Conservation (phyloP, 768 basidiomycete genomes). For the Russula foetens region DNA sequence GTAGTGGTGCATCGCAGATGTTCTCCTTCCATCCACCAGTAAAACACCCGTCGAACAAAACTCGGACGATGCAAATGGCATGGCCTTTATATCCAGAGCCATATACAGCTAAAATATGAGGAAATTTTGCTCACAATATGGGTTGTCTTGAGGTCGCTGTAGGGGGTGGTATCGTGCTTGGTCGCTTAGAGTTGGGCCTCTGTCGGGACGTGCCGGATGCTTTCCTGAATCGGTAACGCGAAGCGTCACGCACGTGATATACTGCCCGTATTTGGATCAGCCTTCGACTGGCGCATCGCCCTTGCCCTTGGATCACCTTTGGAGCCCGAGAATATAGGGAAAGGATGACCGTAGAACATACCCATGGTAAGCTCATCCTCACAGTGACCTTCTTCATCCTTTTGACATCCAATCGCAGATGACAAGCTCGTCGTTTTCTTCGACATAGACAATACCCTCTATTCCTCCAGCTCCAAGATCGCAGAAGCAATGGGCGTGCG, state of each 20-base stretch:
- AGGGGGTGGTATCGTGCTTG: constrained; percentile 22
- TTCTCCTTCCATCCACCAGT: constrained; percentile 29
- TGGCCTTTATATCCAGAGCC: neutral
- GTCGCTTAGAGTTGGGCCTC: constrained; percentile 13
- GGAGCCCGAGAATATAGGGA: too few species aligned
- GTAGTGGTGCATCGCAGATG: constrained; percentile 29
- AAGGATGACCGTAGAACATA: constrained; percentile 10
- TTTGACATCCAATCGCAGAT: constrained; percentile 31
- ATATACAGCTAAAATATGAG: constrained; percentile 9
- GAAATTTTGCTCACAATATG: constrained; percentile 33
- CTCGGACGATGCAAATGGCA: neutral
- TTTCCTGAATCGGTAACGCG: neutral
- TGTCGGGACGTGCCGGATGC: constrained; percentile 11
- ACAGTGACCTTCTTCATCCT: neutral
- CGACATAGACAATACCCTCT: constrained; percentile 86
- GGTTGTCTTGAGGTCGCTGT: constrained; percentile 37
- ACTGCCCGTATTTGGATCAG: too few species aligned
- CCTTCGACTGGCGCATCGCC: too few species aligned
- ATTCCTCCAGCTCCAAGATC: constrained; percentile 67
- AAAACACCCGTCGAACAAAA: constrained; percentile 15
- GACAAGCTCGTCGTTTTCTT: constrained; percentile 63
- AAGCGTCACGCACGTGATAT: constrained; percentile 1
- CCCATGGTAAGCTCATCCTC: neutral
- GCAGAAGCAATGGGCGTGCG: constrained; percentile 71
- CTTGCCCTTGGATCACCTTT: too few species aligned